phyloP scores from a whole-genome alignment of 208 protist genomes.

The Strigomonas galati region DNA sequence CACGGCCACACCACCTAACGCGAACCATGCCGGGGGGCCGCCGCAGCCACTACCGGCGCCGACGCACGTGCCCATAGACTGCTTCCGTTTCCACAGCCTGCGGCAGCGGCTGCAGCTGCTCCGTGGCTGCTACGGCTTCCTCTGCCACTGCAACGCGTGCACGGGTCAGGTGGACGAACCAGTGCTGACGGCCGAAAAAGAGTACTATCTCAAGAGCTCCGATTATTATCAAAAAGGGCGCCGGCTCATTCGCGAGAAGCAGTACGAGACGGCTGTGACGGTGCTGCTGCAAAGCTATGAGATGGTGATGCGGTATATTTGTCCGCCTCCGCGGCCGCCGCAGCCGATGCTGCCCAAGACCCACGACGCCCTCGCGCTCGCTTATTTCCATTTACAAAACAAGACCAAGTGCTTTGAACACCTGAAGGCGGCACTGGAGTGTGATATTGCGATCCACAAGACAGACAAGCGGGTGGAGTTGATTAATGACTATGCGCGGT shows the following conservation, averaged over 20 bases:
- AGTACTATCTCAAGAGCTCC: slow-evolving; percentile 73
- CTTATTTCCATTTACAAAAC: slow-evolving; percentile 71
- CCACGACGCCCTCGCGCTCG: slow-evolving; percentile 77
- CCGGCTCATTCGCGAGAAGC: slow-evolving; percentile 70
- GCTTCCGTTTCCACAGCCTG: slow-evolving; percentile 75
- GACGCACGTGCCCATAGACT: slow-evolving; percentile 13
- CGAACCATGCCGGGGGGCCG: too few relatives aligned
- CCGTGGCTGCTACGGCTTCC: slow-evolving; percentile 71
- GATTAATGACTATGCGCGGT: slow-evolving; percentile 73
- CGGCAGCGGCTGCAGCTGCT: slow-evolving; percentile 64
- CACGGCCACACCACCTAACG: too few relatives aligned
- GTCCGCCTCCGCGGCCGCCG: slow-evolving; percentile 69
- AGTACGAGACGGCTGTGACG: slow-evolving; percentile 70
- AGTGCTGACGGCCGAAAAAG: slow-evolving; percentile 56
- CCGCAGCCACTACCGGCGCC: too few relatives aligned
- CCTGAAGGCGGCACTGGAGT: slow-evolving; percentile 48
- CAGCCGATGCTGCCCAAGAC: slow-evolving; percentile 86
- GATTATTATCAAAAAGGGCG: slow-evolving; percentile 91
- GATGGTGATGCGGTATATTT: slow-evolving; percentile 82
- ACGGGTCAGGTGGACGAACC: slow-evolving; percentile 66
- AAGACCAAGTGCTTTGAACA: slow-evolving; percentile 77
- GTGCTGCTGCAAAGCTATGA: slow-evolving; percentile 85
- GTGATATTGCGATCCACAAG: slow-evolving; percentile 54
- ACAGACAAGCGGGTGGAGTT: slow-evolving; percentile 50
- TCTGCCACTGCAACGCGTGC: slow-evolving; percentile 67